Percentiles rank a stretch among this genome's conserved stretches.
Conservation (phyloP, 2,329 filamentous ascomycete genomes). For the Coniochaeta sp. region DNA sequence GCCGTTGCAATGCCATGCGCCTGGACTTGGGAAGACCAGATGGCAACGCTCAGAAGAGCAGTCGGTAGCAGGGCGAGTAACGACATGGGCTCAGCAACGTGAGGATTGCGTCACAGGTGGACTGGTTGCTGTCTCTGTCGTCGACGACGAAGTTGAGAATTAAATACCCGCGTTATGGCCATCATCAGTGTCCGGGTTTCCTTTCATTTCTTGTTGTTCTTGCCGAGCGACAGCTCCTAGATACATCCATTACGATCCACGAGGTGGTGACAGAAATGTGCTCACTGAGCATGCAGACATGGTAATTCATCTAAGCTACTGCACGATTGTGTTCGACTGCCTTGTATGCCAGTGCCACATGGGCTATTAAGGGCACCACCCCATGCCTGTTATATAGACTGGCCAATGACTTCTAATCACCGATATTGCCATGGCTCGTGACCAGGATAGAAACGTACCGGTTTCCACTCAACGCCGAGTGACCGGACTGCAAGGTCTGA, state of each 20-base stretch:
- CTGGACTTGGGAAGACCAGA: conserved; percentile 11
- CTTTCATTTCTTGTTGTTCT: neutral
- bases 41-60: conserved; percentile 6
- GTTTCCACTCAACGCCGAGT: neutral
- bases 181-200: neutral
- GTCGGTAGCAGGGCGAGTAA: neutral
- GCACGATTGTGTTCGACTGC: neutral
- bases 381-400: neutral
- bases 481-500: neutral
- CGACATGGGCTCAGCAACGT: conserved; percentile 4
- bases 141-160: neutral
- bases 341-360: neutral
- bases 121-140: no score
- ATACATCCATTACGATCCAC: neutral
- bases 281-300: neutral
- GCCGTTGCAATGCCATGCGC: conserved; percentile 21
- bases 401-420: neutral
- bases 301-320: neutral
- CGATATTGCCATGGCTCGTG: neutral
- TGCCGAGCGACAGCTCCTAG: neutral
- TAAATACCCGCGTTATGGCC: neutral
- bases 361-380: neutral
- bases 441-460: neutral
- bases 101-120: no score
- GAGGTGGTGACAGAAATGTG: neutral